Evolutionary conservation across 495 filamentous ascomycete genomes (phyloP).

Genomic region (Aspergillus carlsbadensis): DNA sequence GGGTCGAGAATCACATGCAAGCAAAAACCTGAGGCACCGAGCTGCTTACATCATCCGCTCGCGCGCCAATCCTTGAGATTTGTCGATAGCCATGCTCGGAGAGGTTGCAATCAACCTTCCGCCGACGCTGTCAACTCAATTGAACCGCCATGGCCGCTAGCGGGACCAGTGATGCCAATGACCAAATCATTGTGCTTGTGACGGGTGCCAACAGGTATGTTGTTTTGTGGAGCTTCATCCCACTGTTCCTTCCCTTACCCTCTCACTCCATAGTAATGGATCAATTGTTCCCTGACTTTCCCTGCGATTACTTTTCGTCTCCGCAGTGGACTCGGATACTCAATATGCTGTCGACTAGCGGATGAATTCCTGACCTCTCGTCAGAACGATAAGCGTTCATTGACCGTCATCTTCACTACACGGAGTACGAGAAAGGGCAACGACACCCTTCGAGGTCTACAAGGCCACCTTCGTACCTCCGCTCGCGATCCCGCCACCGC

Average conservation of each 20-base stretch:
- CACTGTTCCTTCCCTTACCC: not conserved
- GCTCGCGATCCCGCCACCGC: constrained; percentile 17
- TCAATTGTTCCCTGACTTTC: constrained; percentile 11
- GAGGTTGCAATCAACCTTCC: not conserved
- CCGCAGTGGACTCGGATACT: constrained; percentile 81
- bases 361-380: constrained; percentile 80
- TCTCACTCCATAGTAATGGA: not conserved
- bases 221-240: not conserved
- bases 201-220: constrained; percentile 55
- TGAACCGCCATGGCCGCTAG: not conserved
- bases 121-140: not conserved
- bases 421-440: constrained; percentile 45
- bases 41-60: constrained; percentile 8
- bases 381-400: constrained; percentile 53
- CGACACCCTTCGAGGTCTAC: constrained; percentile 40
- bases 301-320: constrained; percentile 7
- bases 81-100: no score
- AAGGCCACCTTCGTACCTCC: constrained; percentile 36
- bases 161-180: not conserved
- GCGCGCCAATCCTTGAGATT: not conserved
- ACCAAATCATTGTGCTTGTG: constrained; percentile 40
- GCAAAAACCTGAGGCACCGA: not conserved
- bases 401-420: constrained; percentile 54
- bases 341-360: constrained; percentile 81
- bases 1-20: not conserved